Base-by-base conservation (phyloP, 2,329 filamentous ascomycete species). In the Xylariaceae sp. region DNA sequence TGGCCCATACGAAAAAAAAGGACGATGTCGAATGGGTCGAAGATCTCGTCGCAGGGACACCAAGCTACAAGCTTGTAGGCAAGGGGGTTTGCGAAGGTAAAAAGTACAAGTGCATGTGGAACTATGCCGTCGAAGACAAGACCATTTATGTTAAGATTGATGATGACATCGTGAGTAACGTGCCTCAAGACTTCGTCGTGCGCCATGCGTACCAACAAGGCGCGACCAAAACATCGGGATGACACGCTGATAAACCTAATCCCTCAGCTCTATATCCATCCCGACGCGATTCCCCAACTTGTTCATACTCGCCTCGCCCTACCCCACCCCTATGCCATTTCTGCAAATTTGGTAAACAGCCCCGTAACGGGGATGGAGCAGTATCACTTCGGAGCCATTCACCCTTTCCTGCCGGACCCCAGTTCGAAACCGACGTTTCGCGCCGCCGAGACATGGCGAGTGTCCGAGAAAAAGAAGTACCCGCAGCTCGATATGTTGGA, bases 291-390 rank as follows among this genome's bases (percentile, higher is more conserved):
- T 47, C 76, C 81, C 2, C 78, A 80, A 2, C 73, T 86, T 6
- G 75, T 84, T 23, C 79, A 80, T 59, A 81, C 79, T 19, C 80
- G 79, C 58, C 67, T 81, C 47, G 73, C 77, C 3, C 75, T 83
- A 29, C 79, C 81, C 7, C 75, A 82, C 40, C 76, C 76, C 21
- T 77, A 77, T 59, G 71, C 79, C 44, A 78, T 85, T 14, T 81
- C 80, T 2, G 81, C 81, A 48, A 84, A 85, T 59, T 74, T 86
- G 20, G 72, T 85, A 60, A 85, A 85, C 57, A 79, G 82, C 47
- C 81, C 81, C 14, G 74, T 81, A 10, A 77, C 83, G 29, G 76
- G 77, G 47, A 78, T 79, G 71, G 72, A 85, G 18, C 83, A 86
- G 61, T 79, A 77, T 64, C 81, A 82, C 54, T 72, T 80, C 7